phyloP scores from a whole-genome alignment of 1,139 yeast genomes.

The Saccharomyces hybrid region DNA sequence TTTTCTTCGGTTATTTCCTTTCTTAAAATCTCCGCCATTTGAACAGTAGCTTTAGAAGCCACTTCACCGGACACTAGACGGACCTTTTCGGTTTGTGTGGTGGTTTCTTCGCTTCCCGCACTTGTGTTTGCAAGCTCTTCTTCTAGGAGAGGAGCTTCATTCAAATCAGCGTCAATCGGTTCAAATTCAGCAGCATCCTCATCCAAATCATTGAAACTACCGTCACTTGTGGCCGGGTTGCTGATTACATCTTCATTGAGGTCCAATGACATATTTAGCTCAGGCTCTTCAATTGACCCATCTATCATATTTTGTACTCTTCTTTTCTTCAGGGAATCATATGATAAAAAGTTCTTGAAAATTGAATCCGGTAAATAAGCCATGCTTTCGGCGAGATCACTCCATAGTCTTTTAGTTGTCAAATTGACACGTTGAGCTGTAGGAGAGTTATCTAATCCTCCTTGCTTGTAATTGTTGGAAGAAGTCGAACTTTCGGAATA shows the following conservation, averaged over 20 bases:
- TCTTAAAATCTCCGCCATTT: constrained; percentile 3
- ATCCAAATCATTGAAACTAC: constrained; percentile 3
- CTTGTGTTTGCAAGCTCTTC: constrained; percentile 1
- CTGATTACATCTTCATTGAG: constrained; percentile 13
- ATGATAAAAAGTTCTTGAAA: constrained; percentile 10
- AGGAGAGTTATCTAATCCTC: neutral
- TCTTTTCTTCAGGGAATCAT: constrained; percentile 12
- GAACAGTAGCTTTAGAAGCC: neutral
- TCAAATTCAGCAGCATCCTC: constrained; percentile 9
- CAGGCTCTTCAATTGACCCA: constrained; percentile 11
- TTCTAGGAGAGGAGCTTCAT: constrained; percentile 3
- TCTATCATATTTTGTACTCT: constrained; percentile 5
- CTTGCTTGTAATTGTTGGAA: neutral
- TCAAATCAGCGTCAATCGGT: constrained; percentile 14
- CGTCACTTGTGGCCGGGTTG: neutral
- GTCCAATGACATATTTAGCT: constrained; percentile 22
- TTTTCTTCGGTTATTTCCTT: neutral
- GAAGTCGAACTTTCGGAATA: neutral
- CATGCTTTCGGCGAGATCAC: constrained; percentile 15
- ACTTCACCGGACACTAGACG: constrained; percentile 1
- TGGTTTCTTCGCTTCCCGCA: neutral
- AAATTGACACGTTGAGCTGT: constrained; percentile 1
- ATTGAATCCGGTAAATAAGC: constrained; percentile 15
- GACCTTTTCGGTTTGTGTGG: neutral
- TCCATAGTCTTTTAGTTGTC: constrained; percentile 17